Evolutionary conservation across 2,329 filamentous ascomycete species (phyloP), one percentile per base, ranked within the genome.

Genomic region (Colletotrichum agaves): DNA sequence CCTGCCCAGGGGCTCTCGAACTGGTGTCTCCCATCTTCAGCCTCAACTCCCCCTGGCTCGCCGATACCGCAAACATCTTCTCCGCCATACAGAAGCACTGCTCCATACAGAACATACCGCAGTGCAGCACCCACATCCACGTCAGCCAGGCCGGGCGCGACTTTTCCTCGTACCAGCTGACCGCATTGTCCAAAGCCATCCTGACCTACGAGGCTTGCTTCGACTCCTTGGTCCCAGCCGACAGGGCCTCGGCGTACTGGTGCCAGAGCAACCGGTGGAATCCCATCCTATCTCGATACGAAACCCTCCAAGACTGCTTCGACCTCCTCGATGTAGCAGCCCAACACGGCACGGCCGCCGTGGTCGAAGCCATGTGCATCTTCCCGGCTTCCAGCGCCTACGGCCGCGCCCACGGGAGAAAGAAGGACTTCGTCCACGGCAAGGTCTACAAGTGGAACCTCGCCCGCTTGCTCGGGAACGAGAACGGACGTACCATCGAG

Each of bases 371-470:
- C 10, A 73, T 81, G 73, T 79, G 78, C 47, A 70, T 77, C 10
- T 74, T 76, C 55, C 72, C 78, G 0, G 73, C 74, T 10, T 59
- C 65, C 1, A 77, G 74, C 19, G 72, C 74, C 2, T 76, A 75
- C 53, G 79, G 77, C 21, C 71, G 70, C 1, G 73, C 75, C 6
- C 72, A 76, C 19, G 75, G 77, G 11, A 72, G 72, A 63, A 74
- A 73, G 50, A 67, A 72, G 41, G 75, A 79, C 60, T 80, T 80
- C 65, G 71, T 81, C 21, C 74, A 77, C 46, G 78, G 78, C 12
- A 79, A 79, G 61, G 76, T 78, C 33, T 81, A 78, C 71, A 81
- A 80, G 73, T 81, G 79, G 79, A 75, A 80, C 56, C 76, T 80
- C 58, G 72, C 75, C 0, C 74, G 75, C 1, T 72, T 79, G 46